Conservation (phyloP, 2,329 filamentous ascomycete genomes). For the Pyrenochaeta sp. region DNA sequence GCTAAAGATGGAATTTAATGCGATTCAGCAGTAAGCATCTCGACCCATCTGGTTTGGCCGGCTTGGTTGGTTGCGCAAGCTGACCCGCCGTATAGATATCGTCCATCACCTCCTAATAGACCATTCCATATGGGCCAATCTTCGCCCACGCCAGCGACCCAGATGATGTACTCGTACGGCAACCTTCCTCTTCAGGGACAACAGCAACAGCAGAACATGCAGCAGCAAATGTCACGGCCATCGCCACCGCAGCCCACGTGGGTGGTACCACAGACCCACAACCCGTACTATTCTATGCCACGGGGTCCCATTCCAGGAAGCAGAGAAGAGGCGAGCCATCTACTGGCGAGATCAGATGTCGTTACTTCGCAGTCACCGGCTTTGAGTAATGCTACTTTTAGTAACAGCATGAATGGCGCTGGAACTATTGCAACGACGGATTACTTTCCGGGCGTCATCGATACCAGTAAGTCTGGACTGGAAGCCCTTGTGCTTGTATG, state of each 20-base stretch:
- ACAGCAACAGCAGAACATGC: slow-evolving; percentile 28
- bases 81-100: slow-evolving; percentile 47
- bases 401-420: slow-evolving; percentile 27
- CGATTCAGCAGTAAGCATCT: slow-evolving; percentile 49
- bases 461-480: slow-evolving; percentile 44
- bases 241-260: slow-evolving; percentile 47
- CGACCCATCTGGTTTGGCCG: slow-evolving; percentile 6
- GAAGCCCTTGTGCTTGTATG: neutral
- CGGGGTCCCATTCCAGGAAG: slow-evolving; percentile 25
- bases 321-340: slow-evolving; percentile 39
- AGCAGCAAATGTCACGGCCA: slow-evolving; percentile 40
- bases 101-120: slow-evolving; percentile 47
- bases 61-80: slow-evolving; percentile 9
- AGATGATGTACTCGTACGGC: slow-evolving; percentile 50
- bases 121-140: slow-evolving; percentile 42
- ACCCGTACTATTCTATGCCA: slow-evolving; percentile 41
- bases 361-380: slow-evolving; percentile 34
- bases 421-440: slow-evolving; percentile 36
- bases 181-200: slow-evolving; percentile 35
- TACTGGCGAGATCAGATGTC: slow-evolving; percentile 32
- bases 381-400: slow-evolving; percentile 29
- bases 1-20: slow-evolving; percentile 55
- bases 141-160: slow-evolving; percentile 35
- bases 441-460: slow-evolving; percentile 47
- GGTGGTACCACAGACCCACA: slow-evolving; percentile 44